A percentile compares a stretch with the other conserved stretches of the same genome.
Conservation (phyloP, 1,139 yeast genomes). For the Kodamaea sp. region DNA sequence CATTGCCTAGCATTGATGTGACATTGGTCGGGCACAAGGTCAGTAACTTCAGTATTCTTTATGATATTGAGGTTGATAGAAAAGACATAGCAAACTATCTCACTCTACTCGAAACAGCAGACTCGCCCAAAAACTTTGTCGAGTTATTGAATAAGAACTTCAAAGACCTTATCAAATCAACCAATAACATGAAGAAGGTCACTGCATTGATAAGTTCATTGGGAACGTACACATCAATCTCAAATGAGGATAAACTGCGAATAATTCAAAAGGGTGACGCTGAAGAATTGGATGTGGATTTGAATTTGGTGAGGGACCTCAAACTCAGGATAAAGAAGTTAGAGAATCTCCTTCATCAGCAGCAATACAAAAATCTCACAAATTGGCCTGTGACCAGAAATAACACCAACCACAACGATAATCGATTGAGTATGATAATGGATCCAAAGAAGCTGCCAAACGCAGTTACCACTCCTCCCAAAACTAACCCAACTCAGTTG, state of each 20-base stretch:
- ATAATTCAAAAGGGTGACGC: constrained; percentile 13
- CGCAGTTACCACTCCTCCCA: constrained; percentile 8
- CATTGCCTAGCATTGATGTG: constrained; percentile 45
- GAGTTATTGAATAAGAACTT: constrained; percentile 48
- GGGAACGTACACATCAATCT: constrained; percentile 27
- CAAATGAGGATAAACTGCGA: constrained; percentile 13
- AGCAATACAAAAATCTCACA: constrained; percentile 57
- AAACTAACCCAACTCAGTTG: constrained; percentile 25
- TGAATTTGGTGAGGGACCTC: constrained; percentile 53
- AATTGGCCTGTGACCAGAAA: constrained; percentile 50
- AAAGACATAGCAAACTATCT: constrained; percentile 43
- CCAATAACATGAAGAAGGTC: constrained; percentile 39
- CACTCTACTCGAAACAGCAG: constrained; percentile 23
- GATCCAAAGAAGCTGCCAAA: constrained; percentile 10
- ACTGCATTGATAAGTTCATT: constrained; percentile 38
- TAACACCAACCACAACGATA: constrained; percentile 11
- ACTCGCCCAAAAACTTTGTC: constrained; percentile 29
- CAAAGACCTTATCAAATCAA: constrained; percentile 44
- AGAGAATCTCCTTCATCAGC: constrained; percentile 68
- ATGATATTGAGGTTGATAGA: constrained; percentile 34
- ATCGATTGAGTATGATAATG: constrained; percentile 23
- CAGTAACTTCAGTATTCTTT: constrained; percentile 23
- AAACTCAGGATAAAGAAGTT: constrained; percentile 61
- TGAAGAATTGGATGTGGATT: constrained; percentile 28
- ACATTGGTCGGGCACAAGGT: constrained; percentile 31